Conservation (phyloP, 2,329 filamentous ascomycete genomes). For the Rhinocladiella mackenziei region DNA sequence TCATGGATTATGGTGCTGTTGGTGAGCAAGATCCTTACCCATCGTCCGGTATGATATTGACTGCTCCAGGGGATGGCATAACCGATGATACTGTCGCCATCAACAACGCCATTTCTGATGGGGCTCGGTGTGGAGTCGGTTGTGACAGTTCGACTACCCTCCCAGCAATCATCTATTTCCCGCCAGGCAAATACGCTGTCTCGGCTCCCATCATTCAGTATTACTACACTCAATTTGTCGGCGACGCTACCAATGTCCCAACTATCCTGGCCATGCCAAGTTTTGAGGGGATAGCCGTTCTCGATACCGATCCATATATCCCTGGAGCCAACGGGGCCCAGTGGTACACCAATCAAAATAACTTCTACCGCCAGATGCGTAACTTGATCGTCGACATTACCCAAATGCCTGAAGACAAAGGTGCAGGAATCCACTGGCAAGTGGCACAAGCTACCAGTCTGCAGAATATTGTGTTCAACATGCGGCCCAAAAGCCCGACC, state of each 20-base stretch:
- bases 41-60: slow-evolving; percentile 21
- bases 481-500: slow-evolving; percentile 62
- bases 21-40: slow-evolving; percentile 49
- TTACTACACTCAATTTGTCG: slow-evolving; percentile 92
- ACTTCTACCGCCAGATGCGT: slow-evolving; percentile 78
- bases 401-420: slow-evolving; percentile 52
- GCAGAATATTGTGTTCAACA: slow-evolving; percentile 78
- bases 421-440: slow-evolving; percentile 78
- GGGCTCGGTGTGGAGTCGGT: slow-evolving; percentile 70
- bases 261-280: slow-evolving; percentile 67
- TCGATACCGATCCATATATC: slow-evolving; percentile 83
- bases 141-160: slow-evolving; percentile 82
- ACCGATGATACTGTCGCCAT: slow-evolving; percentile 87
- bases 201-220: slow-evolving; percentile 74
- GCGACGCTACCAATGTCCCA: slow-evolving; percentile 69
- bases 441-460: slow-evolving; percentile 77
- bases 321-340: slow-evolving; percentile 55
- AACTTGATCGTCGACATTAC: slow-evolving; percentile 78
- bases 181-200: slow-evolving; percentile 78
- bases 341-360: slow-evolving; percentile 76
- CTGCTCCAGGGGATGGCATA: slow-evolving; percentile 53
- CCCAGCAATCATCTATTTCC: slow-evolving; percentile 88
- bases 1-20: slow-evolving; percentile 69
- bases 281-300: slow-evolving; percentile 81
- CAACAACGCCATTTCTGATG: slow-evolving; percentile 74